Evolutionary conservation across 2,329 filamentous ascomycete genomes (phyloP).

Genomic region (Claviceps fusiformis): DNA sequence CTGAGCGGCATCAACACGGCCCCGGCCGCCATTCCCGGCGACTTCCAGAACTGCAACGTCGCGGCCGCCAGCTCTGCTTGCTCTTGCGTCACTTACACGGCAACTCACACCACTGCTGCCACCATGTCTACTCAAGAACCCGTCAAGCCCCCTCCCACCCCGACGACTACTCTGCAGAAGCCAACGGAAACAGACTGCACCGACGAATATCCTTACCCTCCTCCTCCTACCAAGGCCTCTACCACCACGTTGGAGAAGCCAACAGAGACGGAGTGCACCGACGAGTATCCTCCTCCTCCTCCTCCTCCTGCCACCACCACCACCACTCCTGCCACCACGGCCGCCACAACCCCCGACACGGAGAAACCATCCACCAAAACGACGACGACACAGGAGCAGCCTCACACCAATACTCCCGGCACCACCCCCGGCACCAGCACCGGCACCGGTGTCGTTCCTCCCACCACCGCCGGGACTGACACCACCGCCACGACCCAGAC

Average conservation of each 20-base stretch:
- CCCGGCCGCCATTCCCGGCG: conserved; percentile 15
- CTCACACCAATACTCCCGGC: conserved; percentile 1
- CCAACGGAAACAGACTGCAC: conserved; percentile 6
- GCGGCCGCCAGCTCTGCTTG: conserved; percentile 19
- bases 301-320: not conserved
- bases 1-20: conserved; percentile 17
- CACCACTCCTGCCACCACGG: not conserved
- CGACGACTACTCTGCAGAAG: conserved; percentile 4
- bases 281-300: not conserved
- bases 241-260: not conserved
- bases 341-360: not conserved
- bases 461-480: not conserved
- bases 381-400: not conserved
- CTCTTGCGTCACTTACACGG: conserved; percentile 24
- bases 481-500: conserved; percentile 1
- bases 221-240: not conserved
- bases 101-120: conserved; percentile 13
- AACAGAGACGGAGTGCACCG: not conserved
- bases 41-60: conserved; percentile 18
- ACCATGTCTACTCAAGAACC: conserved; percentile 3
- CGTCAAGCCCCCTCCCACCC: not conserved
- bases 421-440: not conserved
- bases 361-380: not conserved
- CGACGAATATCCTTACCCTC: not conserved
- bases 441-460: not conserved